A percentile compares a stretch with the other conserved stretches of the same genome.
These are phyloP conservation scores for Candolleomyces aberdarensis DNA, from an alignment of 768 basidiomycete genomes.

Conservation along the genomic window DNA sequence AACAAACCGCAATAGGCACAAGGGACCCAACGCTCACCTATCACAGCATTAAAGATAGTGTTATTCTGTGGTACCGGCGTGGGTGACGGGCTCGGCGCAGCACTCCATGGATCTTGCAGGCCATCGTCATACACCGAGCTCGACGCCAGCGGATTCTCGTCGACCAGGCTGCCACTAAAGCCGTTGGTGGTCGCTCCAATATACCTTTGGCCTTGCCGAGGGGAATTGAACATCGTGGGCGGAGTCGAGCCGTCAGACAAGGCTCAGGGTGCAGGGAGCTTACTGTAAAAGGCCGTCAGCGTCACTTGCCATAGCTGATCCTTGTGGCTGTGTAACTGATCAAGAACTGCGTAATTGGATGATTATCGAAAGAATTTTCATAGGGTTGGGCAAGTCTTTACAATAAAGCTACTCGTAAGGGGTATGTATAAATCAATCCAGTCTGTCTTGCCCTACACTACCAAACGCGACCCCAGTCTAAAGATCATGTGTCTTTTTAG, in stretches of 20 bases:
- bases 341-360: no score
- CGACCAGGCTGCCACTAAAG: slow-evolving; percentile 71
- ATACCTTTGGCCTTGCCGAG: slow-evolving; percentile 71
- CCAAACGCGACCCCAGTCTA: slow-evolving; percentile 13
- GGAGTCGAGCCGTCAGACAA: background rate
- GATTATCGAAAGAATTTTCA: no score
- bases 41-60: slow-evolving; percentile 62
- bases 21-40: slow-evolving; percentile 24
- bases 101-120: slow-evolving; percentile 71
- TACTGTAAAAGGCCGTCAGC: no score
- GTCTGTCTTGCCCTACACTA: background rate
- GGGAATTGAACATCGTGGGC: slow-evolving; percentile 77
- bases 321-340: no score
- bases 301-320: no score
- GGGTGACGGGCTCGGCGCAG: slow-evolving; percentile 67
- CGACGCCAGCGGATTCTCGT: slow-evolving; percentile 65
- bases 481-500: slow-evolving; percentile 51
- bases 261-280: no score
- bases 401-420: background rate
- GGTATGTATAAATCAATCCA: background rate
- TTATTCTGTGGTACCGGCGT: slow-evolving; percentile 53
- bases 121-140: slow-evolving; percentile 78
- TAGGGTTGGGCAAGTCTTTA: no score
- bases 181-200: slow-evolving; percentile 50
- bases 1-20: no score